Evolutionary conservation across 164 flowering plant genomes (phyloP).

Genomic region (Saururus chinensis): DNA sequence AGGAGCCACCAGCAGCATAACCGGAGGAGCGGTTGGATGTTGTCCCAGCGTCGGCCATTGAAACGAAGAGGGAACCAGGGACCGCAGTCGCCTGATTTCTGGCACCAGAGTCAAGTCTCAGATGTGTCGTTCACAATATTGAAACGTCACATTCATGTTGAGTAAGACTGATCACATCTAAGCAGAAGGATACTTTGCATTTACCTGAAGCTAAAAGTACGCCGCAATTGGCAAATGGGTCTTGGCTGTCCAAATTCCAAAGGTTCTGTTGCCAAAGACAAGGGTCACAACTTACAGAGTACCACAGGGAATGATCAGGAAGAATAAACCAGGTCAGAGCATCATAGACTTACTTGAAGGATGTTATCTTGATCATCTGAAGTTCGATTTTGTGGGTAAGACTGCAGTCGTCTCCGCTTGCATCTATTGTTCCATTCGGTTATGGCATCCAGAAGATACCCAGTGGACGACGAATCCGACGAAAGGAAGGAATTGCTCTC

Average conservation of each 20-base stretch:
- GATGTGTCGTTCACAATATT: too few species aligned
- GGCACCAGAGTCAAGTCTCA: too few species aligned
- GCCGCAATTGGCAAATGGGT: constrained; percentile 4
- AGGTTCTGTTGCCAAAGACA: constrained; percentile 8
- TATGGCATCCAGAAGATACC: constrained; percentile 27
- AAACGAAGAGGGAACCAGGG: too few species aligned
- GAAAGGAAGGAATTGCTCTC: constrained; percentile 2
- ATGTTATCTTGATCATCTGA: constrained; percentile 1
- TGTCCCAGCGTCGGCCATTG: too few species aligned
- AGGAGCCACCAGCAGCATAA: too few species aligned
- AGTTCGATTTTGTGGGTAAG: constrained; percentile 3
- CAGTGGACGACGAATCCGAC: constrained; percentile 10
- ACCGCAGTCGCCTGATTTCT: too few species aligned
- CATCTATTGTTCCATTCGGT: constrained; percentile 16
- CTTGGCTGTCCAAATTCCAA: constrained; percentile 3
- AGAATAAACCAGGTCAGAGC: neutral
- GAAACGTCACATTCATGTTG: too few species aligned
- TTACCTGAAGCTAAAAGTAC: neutral
- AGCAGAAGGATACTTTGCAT: neutral
- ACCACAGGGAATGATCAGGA: too few species aligned
- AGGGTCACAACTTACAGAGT: too few species aligned
- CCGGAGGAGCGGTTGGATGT: too few species aligned
- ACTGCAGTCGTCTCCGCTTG: constrained; percentile 11
- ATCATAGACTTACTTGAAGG: constrained; percentile 5
- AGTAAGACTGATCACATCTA: too few species aligned